Percentiles rank a stretch among this genome's conserved stretches.
phyloP scores from a whole-genome alignment of 305 asterid genomes.

The Solanum hybrid region DNA sequence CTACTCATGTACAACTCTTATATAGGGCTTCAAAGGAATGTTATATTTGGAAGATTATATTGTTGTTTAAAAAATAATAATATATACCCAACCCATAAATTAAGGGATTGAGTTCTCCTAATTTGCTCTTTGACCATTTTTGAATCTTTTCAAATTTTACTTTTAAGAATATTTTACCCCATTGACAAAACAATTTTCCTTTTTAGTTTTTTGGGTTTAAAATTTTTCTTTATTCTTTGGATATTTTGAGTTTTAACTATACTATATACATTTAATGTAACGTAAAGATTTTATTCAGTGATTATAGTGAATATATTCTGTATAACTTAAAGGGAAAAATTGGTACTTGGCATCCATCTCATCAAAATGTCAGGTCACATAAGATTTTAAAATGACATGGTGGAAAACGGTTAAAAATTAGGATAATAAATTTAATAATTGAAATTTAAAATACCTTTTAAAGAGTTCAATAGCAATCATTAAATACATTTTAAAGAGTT shows the following conservation, averaged over 20 bases:
- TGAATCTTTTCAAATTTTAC: background rate
- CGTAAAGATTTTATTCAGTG: background rate
- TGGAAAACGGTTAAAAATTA: background rate
- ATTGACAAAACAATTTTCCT: background rate
- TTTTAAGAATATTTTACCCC: background rate
- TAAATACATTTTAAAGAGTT: too few species aligned
- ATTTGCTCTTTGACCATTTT: background rate
- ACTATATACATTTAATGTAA: background rate
- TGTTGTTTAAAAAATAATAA: background rate
- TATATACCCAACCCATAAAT: background rate
- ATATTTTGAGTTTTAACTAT: background rate
- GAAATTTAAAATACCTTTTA: background rate
- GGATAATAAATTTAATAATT: background rate
- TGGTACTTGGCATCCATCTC: background rate
- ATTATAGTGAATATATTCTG: background rate
- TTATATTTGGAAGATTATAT: background rate
- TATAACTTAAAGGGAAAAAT: background rate
- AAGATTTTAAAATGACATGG: background rate
- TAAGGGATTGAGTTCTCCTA: background rate
- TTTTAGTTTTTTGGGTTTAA: background rate
- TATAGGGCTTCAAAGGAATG: background rate
- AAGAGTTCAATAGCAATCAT: background rate
- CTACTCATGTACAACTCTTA: background rate
- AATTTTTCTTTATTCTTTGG: background rate
- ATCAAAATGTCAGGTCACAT: background rate